Evolutionary conservation across 1,139 yeast genomes (phyloP), one percentile per base, ranked within the genome.

Genomic region (Debaryomyces robertsiae): DNA sequence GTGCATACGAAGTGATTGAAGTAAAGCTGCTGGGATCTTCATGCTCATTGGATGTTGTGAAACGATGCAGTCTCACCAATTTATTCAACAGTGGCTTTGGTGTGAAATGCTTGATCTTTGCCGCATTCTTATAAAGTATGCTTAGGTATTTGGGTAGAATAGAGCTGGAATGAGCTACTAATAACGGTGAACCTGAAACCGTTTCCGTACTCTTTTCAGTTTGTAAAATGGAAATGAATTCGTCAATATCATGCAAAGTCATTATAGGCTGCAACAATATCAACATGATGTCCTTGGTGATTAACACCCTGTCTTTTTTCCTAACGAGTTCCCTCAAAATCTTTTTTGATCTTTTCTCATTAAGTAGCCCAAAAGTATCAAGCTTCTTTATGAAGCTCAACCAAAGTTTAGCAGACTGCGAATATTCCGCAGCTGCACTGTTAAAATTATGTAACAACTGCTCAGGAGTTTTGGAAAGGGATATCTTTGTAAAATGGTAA

Each of bases 371-470:
- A 46, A 70, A 61, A 28, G 55, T 59, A 7, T 53, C 46, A n/a
- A 73, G 54, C 43, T 63, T 66, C 36, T 60, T 58, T 23, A 68
- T 54, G 36, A 73, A 66, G 6, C 60, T 58, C 3, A 67, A 46
- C 78, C 78, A 73, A 10, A 69, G 32, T 2, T 54, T 47, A 2
- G 73, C 53, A 2, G 66, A 61, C 23, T 54, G 50, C 0, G 58
- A 54, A 40, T 55, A 53, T 7, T 48, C 47, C 6, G 47, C 45
- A 3, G 65, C 56, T 3, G 64, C 61, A 4, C 46, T 46, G 46
- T 69, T 67, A 50, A 72, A 72, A 9, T 48, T 48, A 13, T 54
- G 54, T 13, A 68, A 44, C 3, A 72, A 52, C 11, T 63, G 65
- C 30, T 68, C 70, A 1, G 75, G 69, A 0, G 67, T 48, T 11